Percentiles rank a stretch among this genome's conserved stretches.
These are phyloP conservation scores for Ramichloridium luteum DNA, from an alignment of 2,329 filamentous ascomycete species.

Conservation along the genomic window DNA sequence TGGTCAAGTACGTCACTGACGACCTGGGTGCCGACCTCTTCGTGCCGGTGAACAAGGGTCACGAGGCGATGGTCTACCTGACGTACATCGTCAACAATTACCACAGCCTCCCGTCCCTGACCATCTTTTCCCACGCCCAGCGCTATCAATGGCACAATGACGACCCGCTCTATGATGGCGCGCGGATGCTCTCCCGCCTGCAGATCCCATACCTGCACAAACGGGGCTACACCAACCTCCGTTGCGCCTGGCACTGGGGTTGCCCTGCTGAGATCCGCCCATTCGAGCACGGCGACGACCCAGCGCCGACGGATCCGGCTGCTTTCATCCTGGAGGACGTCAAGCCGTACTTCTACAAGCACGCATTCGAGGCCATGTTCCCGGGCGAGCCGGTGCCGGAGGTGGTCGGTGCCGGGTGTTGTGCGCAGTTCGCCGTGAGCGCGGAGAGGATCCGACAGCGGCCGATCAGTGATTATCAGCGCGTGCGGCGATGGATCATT, in stretches of 20 bases:
- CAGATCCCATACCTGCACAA: slow-evolving; percentile 37
- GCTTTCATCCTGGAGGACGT: slow-evolving; percentile 13
- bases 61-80: slow-evolving; percentile 39
- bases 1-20: slow-evolving; percentile 34
- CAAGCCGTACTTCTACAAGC: slow-evolving; percentile 35
- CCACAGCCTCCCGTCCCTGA: slow-evolving; percentile 40
- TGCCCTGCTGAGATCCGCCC: slow-evolving; percentile 42
- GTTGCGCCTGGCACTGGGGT: slow-evolving; percentile 41
- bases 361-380: slow-evolving; percentile 40
- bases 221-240: slow-evolving; percentile 43
- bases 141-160: slow-evolving; percentile 46
- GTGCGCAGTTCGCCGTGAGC: slow-evolving; percentile 44
- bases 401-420: slow-evolving; percentile 40
- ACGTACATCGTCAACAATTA: slow-evolving; percentile 46
- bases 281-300: slow-evolving; percentile 24
- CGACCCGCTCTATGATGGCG: slow-evolving; percentile 37
- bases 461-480: slow-evolving; percentile 37
- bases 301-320: slow-evolving; percentile 4
- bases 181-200: slow-evolving; percentile 37
- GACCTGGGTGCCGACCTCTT: slow-evolving; percentile 26
- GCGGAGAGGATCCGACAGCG: slow-evolving; percentile 34
- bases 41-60: slow-evolving; percentile 36
- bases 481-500: slow-evolving; percentile 38
- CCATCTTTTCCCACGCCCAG: slow-evolving; percentile 48
- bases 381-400: slow-evolving; percentile 29